Evolutionary conservation across 352 stramenopile genomes (phyloP).

Genomic region (Phytopythium aichiense): DNA sequence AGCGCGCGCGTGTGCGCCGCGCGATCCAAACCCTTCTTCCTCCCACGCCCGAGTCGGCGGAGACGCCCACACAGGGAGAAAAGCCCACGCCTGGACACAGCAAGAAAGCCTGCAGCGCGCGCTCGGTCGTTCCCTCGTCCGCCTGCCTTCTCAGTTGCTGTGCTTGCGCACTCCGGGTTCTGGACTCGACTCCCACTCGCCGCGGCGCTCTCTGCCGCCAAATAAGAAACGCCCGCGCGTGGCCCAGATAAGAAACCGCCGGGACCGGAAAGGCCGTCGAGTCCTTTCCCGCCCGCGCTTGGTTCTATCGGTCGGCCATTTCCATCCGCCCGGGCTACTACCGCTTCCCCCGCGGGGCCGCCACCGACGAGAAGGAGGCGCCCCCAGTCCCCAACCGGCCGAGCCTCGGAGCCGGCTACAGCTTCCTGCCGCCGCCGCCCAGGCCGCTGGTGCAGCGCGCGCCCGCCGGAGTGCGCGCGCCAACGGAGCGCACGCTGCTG

Average conservation of each 20-base stretch:
- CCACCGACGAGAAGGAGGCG: not conserved
- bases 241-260: slow-evolving; percentile 1
- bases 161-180: too few species aligned
- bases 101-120: too few species aligned
- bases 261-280: not conserved
- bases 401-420: not conserved
- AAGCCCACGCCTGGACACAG: too few species aligned
- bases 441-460: not conserved
- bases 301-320: not conserved
- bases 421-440: not conserved
- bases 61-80: too few species aligned
- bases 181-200: too few species aligned
- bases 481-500: not conserved
- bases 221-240: slow-evolving; percentile 3
- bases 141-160: too few species aligned
- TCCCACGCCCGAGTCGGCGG: too few species aligned
- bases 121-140: too few species aligned
- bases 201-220: not conserved
- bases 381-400: not conserved
- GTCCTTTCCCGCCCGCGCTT: not conserved
- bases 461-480: slow-evolving; percentile 5
- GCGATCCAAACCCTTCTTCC: not conserved
- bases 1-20: too few species aligned
- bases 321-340: slow-evolving; percentile 5
- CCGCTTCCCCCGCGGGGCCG: not conserved